phyloP scores from a whole-genome alignment of 1,284 basidiomycete species.

The Ceratobasidium sp. region DNA sequence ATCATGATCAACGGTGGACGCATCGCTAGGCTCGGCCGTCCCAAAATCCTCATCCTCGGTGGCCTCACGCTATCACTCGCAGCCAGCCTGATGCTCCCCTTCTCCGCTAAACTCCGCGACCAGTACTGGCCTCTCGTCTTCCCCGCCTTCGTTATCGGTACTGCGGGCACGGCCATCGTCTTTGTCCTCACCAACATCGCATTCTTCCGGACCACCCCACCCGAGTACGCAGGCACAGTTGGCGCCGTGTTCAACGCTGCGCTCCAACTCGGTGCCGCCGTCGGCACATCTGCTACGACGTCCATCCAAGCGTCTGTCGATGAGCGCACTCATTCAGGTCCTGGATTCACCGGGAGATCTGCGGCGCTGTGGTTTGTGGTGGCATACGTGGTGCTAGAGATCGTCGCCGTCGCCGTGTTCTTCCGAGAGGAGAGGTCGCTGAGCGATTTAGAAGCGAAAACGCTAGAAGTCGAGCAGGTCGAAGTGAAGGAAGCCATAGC shows the following conservation, averaged over 20 bases:
- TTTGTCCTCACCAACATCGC: background rate
- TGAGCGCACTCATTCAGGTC: conserved; percentile 9
- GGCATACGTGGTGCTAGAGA: conserved; percentile 41
- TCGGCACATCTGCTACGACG: conserved; percentile 46
- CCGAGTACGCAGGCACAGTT: conserved; percentile 46
- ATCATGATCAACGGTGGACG: conserved; percentile 60
- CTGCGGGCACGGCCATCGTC: conserved; percentile 20
- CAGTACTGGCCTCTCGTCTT: conserved; percentile 66
- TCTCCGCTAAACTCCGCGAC: conserved; percentile 58
- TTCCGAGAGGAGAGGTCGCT: conserved; percentile 23
- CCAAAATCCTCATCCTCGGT: conserved; percentile 64
- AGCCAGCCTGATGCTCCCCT: conserved; percentile 62
- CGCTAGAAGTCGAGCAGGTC: conserved; percentile 7
- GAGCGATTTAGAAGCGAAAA: conserved; percentile 15
- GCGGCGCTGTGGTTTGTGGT: conserved; percentile 48
- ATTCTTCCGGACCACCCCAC: background rate
- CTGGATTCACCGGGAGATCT: background rate
- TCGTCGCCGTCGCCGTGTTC: conserved; percentile 39
- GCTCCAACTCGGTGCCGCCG: conserved; percentile 48
- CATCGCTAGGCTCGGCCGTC: conserved; percentile 59
- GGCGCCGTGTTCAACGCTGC: conserved; percentile 50
- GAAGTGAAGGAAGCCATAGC: background rate
- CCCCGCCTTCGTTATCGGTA: conserved; percentile 60
- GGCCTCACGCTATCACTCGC: conserved; percentile 60
- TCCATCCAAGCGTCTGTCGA: conserved; percentile 48